Conservation (phyloP, 2,329 filamentous ascomycete genomes). For the Claviceps pazoutovae region DNA sequence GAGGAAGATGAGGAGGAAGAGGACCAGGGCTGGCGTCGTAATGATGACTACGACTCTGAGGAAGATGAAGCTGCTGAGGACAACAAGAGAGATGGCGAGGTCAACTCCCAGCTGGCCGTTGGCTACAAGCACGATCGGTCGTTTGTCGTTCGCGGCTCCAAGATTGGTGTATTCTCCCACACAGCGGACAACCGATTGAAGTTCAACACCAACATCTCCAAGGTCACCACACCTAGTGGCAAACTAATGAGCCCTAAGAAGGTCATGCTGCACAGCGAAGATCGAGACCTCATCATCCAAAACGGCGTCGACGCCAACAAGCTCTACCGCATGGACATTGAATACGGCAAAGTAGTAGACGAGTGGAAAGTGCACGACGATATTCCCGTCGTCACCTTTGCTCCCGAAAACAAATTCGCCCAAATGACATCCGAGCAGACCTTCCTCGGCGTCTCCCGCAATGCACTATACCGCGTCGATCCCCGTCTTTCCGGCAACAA, state of each 20-base stretch:
- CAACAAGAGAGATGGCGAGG: constrained; percentile 58
- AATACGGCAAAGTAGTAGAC: constrained; percentile 94
- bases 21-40: constrained; percentile 50
- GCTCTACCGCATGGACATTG: constrained; percentile 92
- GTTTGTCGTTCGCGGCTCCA: constrained; percentile 90
- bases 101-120: constrained; percentile 88
- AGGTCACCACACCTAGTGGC: constrained; percentile 78
- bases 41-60: constrained; percentile 54
- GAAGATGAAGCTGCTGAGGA: constrained; percentile 63
- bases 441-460: constrained; percentile 84
- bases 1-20: constrained; percentile 47
- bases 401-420: constrained; percentile 92
- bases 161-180: constrained; percentile 98
- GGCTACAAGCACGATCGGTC: constrained; percentile 95
- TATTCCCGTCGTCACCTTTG: constrained; percentile 82
- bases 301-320: constrained; percentile 74
- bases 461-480: constrained; percentile 87
- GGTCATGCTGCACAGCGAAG: constrained; percentile 88
- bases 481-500: constrained; percentile 83
- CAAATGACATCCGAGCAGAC: constrained; percentile 95
- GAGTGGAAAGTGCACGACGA: constrained; percentile 98
- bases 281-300: constrained; percentile 80
- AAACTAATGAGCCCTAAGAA: constrained; percentile 88
- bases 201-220: constrained; percentile 94
- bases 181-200: constrained; percentile 83